Conservation (phyloP, 192 early-diverging fungal genomes). For the Linnemannia exigua region DNA sequence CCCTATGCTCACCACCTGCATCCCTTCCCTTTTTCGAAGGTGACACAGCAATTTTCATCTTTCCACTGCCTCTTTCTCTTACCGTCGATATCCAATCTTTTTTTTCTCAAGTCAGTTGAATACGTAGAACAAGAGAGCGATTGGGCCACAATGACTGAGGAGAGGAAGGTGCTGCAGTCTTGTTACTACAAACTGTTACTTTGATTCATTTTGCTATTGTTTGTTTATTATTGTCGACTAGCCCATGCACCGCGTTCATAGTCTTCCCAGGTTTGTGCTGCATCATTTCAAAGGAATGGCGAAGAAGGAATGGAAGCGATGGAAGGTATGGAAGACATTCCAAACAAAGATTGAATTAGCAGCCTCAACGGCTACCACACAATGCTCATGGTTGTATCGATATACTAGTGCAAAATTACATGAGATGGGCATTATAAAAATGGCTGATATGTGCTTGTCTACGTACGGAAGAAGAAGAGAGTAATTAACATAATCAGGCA, state of each 20-base stretch:
- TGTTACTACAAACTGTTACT: not conserved
- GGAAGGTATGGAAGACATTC: not conserved
- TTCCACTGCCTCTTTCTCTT: no score
- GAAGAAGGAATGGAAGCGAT: not conserved
- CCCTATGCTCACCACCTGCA: not conserved
- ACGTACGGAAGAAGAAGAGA: not conserved
- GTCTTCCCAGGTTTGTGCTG: not conserved
- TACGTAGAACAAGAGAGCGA: not conserved
- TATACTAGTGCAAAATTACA: no score
- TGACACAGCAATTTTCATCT: not conserved
- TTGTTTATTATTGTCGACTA: not conserved
- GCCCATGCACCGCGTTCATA: not conserved
- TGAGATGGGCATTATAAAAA: no score
- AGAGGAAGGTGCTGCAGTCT: not conserved
- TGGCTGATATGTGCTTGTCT: not conserved
- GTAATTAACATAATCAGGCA: not conserved
- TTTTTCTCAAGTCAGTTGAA: no score
- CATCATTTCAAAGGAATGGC: not conserved
- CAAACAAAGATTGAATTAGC: not conserved
- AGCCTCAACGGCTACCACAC: no score
- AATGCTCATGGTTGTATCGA: no score
- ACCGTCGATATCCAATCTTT: no score
- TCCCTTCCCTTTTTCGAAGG: not conserved
- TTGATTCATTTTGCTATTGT: not conserved
- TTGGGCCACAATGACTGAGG: not conserved